Percentiles rank a stretch among this genome's conserved stretches.
These are phyloP conservation scores for Luvunga scandens DNA, from an alignment of 345 rosid genomes.

Conservation along the genomic window DNA sequence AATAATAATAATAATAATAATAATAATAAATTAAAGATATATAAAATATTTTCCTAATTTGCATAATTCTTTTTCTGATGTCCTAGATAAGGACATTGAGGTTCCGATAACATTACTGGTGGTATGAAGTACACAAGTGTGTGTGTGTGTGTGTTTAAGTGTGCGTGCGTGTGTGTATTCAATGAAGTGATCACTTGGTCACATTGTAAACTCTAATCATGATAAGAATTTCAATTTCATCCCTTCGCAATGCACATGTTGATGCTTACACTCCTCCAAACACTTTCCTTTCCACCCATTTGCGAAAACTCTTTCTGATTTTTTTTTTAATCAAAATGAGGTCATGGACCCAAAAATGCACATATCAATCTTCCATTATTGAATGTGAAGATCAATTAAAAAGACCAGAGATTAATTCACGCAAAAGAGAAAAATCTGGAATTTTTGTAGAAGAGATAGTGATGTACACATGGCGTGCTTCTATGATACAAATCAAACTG, in stretches of 20 bases:
- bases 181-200: slow-evolving; percentile 5
- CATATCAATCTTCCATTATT: slow-evolving; percentile 7
- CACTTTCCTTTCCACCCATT: slow-evolving; percentile 1
- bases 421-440: background rate
- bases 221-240: background rate
- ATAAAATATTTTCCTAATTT: no score
- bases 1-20: no score
- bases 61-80: no score
- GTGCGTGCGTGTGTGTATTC: no score
- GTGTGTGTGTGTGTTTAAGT: no score
- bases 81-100: background rate
- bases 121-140: background rate
- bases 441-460: slow-evolving; percentile 13
- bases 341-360: background rate
- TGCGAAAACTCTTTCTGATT: background rate
- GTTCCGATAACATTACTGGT: background rate
- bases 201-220: background rate
- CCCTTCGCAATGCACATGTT: background rate
- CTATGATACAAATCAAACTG: background rate
- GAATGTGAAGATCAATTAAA: background rate
- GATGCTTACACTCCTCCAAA: background rate
- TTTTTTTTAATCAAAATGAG: background rate
- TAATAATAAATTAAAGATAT: background rate
- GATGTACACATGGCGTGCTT: slow-evolving; percentile 28
- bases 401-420: background rate